phyloP scores from a whole-genome alignment of 805 yeast species.

The Wickerhamiella allomyrinae region DNA sequence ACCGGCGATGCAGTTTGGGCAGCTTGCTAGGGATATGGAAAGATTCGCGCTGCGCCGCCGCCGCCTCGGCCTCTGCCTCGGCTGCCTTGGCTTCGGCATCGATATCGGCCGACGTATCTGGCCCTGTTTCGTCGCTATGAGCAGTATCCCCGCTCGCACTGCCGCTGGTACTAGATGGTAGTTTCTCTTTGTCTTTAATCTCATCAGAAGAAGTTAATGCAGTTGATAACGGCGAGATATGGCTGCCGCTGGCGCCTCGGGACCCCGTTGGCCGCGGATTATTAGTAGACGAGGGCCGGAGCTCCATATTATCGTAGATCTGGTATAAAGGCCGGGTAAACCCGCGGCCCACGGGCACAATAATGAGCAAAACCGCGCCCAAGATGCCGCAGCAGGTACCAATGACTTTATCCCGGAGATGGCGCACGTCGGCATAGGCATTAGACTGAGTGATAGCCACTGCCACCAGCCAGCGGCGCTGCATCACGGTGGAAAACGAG shows the following conservation, averaged over 20 bases:
- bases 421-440: slow-evolving; percentile 7
- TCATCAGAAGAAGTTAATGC: not conserved
- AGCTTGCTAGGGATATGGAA: slow-evolving; percentile 15
- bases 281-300: not conserved
- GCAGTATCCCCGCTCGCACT: too few species aligned
- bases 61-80: not conserved
- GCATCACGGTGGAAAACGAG: slow-evolving; percentile 8
- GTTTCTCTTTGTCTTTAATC: not conserved
- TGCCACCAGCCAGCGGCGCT: slow-evolving; percentile 10
- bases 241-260: not conserved
- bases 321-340: slow-evolving; percentile 12
- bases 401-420: slow-evolving; percentile 9
- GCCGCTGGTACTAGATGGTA: too few species aligned
- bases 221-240: not conserved
- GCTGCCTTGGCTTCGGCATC: not conserved
- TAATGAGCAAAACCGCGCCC: slow-evolving; percentile 8
- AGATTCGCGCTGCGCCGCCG: not conserved
- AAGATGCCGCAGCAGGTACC: slow-evolving; percentile 15
- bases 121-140: too few species aligned
- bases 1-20: slow-evolving; percentile 11
- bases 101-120: not conserved
- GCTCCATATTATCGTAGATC: slow-evolving; percentile 15
- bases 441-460: slow-evolving; percentile 7
- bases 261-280: not conserved
- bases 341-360: slow-evolving; percentile 11